Base-by-base conservation (phyloP, 331 rosid species). In the Pyrus hybrid region DNA sequence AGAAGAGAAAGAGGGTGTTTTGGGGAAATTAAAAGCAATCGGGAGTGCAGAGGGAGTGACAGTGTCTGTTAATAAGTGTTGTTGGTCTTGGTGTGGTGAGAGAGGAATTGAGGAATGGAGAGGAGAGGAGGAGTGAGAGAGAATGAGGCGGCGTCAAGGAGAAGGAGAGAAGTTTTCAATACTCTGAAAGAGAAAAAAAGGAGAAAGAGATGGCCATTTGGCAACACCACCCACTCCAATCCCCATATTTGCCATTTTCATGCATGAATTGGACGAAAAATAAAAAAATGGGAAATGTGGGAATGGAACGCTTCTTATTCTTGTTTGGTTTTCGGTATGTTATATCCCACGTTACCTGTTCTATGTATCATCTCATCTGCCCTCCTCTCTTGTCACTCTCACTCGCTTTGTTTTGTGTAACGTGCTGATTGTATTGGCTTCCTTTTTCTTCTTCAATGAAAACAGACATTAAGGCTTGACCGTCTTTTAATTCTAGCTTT, bases 111-210 rank as follows among this genome's bases (percentile, higher is more conserved):
- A 68, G 54, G 47, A 9, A 21, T 25, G 26, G 7, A 22, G 63
- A 58, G 63, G 63, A 56, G 2, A 21, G 28, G 13, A 22, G 23
- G 49, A 68, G 70, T 49, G 74, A 35, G 68, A 67, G 56, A 18
- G 72, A 76, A 68, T 25, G 77, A 77, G 83, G 85, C 85, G 83
- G 87, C 87, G 87, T 84, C 76, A 71, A 58, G 83, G 20, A 75
- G 85, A 73, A 77, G 84, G 67, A 72, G 80, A 77, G 79, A 81
- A 70, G 76, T 75, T 75, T 71, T 71, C 75, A 54, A 54, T 49
- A 62, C 30, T 13, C 13, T 17, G 60, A 20, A 41, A 53, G 60
- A n/a, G 17, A 47, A 53, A 58, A 70, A 56, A 33, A 23, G 49
- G 43, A 37, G 67, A 75, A 14, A 45, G 32, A 63, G 63, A 63